phyloP scores from a whole-genome alignment of 2,329 filamentous ascomycete genomes.

The Karstenula rhodostoma region DNA sequence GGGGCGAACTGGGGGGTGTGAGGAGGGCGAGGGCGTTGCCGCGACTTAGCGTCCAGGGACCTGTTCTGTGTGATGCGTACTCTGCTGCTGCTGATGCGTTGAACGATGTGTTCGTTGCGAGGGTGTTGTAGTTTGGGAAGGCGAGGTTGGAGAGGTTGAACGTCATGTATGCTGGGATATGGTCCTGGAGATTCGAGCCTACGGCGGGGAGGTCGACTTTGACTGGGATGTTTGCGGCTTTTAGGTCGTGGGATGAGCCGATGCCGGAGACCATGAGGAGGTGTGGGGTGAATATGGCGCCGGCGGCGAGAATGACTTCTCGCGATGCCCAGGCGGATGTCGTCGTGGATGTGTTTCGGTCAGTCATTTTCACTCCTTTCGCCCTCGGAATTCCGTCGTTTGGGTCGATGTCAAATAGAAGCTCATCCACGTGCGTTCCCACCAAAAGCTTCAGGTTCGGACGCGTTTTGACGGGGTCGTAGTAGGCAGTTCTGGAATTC shows the following conservation, averaged over 20 bases:
- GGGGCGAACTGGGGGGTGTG: slow-evolving; percentile 22
- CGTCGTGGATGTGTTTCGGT: not conserved
- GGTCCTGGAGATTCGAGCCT: slow-evolving; percentile 47
- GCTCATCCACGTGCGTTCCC: slow-evolving; percentile 34
- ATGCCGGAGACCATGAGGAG: slow-evolving; percentile 49
- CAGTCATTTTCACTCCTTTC: slow-evolving; percentile 18
- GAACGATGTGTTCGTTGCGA: slow-evolving; percentile 43
- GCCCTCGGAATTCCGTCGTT: slow-evolving; percentile 4
- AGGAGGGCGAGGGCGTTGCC: slow-evolving; percentile 38
- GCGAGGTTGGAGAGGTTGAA: slow-evolving; percentile 33
- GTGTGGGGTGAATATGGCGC: slow-evolving; percentile 64
- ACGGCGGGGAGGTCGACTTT: slow-evolving; percentile 42
- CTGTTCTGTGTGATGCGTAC: slow-evolving; percentile 43
- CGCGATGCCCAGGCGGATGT: slow-evolving; percentile 29
- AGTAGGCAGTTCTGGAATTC: not conserved
- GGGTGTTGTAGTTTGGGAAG: slow-evolving; percentile 33
- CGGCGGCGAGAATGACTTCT: slow-evolving; percentile 69
- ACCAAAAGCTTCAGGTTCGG: slow-evolving; percentile 33
- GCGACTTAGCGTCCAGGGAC: slow-evolving; percentile 37
- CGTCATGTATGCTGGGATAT: slow-evolving; percentile 30
- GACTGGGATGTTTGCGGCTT: slow-evolving; percentile 32
- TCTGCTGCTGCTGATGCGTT: slow-evolving; percentile 41
- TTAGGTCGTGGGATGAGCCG: slow-evolving; percentile 34
- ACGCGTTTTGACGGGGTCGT: slow-evolving; percentile 16
- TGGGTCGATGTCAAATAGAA: slow-evolving; percentile 27